A percentile compares a stretch with the other conserved stretches of the same genome.
Conservation (phyloP, 176 grass and related monocot genomes). For the Themeda triandra region DNA sequence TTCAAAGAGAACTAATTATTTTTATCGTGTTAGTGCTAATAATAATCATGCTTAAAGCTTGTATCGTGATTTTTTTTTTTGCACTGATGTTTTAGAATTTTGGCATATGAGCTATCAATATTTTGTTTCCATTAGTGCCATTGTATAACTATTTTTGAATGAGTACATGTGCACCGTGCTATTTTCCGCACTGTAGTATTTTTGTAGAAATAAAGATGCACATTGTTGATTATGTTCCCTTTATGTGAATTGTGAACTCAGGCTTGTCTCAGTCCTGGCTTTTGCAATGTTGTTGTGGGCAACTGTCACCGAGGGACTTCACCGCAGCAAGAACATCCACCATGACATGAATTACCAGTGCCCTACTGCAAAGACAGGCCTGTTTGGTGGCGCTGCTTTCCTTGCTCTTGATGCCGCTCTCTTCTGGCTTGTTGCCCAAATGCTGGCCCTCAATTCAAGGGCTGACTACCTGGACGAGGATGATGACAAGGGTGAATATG, state of each 20-base stretch:
- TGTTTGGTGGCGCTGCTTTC: conserved; percentile 81
- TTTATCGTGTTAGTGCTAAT: not conserved
- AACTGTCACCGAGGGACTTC: conserved; percentile 51
- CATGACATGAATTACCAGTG: conserved; percentile 50
- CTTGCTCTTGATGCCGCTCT: conserved; percentile 61
- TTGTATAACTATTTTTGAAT: not conserved
- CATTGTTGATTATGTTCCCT: not conserved
- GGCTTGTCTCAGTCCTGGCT: conserved; percentile 56
- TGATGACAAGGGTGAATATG: conserved; percentile 61
- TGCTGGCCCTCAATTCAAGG: conserved; percentile 75
- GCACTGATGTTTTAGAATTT: not conserved
- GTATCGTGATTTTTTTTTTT: not conserved
- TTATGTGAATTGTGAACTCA: conserved; percentile 48
- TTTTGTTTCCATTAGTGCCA: not conserved
- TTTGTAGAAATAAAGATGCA: not conserved
- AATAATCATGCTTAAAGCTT: not conserved
- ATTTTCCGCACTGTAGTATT: not conserved
- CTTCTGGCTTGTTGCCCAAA: conserved; percentile 72
- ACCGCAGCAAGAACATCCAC: conserved; percentile 49
- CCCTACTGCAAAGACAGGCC: conserved; percentile 81
- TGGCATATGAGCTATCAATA: not conserved
- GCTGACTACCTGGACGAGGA: conserved; percentile 63
- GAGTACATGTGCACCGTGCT: not conserved
- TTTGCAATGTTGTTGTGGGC: conserved; percentile 66
- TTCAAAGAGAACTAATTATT: not conserved